These are phyloP conservation scores for Penicillium cosmopolitanum DNA, from an alignment of 495 filamentous ascomycete genomes.

Conservation along the genomic window DNA sequence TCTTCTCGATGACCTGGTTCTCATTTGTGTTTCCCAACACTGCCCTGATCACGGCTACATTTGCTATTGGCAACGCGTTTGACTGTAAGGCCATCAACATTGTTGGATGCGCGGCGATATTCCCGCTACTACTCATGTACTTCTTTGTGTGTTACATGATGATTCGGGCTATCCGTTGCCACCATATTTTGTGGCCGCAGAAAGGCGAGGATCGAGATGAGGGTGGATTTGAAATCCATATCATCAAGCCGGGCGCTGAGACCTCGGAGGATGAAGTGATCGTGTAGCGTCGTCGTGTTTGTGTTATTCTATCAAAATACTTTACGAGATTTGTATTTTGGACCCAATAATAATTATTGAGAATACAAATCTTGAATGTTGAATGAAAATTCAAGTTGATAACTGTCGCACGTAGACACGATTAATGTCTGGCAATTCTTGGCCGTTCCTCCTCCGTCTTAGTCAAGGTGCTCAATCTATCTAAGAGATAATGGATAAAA, in stretches of 20 bases:
- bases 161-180: constrained; percentile 65
- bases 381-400: no score
- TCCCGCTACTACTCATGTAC: constrained; percentile 68
- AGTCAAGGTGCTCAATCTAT: no score
- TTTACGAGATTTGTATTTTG: no score
- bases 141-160: constrained; percentile 70
- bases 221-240: constrained; percentile 56
- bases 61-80: constrained; percentile 70
- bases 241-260: constrained; percentile 30
- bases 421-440: no score
- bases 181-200: constrained; percentile 73
- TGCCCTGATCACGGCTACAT: constrained; percentile 72
- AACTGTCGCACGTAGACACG: neutral
- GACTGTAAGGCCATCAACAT: constrained; percentile 63
- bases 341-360: no score
- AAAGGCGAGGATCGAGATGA: constrained; percentile 67
- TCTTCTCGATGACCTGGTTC: constrained; percentile 88
- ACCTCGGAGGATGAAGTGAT: constrained; percentile 6
- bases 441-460: no score
- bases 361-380: no score
- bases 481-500: no score
- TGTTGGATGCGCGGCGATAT: constrained; percentile 67
- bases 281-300: neutral
- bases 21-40: constrained; percentile 90
- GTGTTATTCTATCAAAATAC: no score